Evolutionary conservation across 2,329 filamentous ascomycete genomes (phyloP).

Genomic region (Nemania sp.): DNA sequence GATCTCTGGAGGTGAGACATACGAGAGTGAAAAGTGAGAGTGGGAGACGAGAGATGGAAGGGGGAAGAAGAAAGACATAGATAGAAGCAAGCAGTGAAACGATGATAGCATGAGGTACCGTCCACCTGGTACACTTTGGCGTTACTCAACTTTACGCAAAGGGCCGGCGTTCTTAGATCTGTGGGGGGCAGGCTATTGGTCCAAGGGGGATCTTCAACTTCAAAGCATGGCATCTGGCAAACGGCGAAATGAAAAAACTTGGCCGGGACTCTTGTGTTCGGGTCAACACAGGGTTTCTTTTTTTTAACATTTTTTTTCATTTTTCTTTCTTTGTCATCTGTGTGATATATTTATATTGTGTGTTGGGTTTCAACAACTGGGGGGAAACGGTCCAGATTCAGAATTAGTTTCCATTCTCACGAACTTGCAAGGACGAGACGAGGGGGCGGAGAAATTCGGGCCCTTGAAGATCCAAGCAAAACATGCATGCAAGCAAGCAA

Average conservation of each 20-base stretch:
- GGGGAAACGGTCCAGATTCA: constrained; percentile 18
- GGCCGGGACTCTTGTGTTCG: not conserved
- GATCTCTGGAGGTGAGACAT: constrained; percentile 19
- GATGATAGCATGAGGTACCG: constrained; percentile 30
- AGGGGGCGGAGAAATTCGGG: not conserved
- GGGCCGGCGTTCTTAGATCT: constrained; percentile 36
- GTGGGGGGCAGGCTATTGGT: constrained; percentile 17
- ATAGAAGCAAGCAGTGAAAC: constrained; percentile 14
- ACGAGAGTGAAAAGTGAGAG: constrained; percentile 12
- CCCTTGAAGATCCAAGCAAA: constrained; percentile 6
- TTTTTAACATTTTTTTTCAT: constrained; percentile 12
- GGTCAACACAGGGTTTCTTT: no score
- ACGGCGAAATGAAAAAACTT: constrained; percentile 24
- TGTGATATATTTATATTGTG: constrained; percentile 21
- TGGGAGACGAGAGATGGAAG: constrained; percentile 4
- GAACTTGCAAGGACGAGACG: not conserved
- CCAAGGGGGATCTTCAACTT: constrained; percentile 13
- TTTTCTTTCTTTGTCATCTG: constrained; percentile 19
- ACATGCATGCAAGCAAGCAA: constrained; percentile 1
- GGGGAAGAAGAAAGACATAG: not conserved
- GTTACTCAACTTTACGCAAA: constrained; percentile 44
- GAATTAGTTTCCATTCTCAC: constrained; percentile 1
- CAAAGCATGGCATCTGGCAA: constrained; percentile 23
- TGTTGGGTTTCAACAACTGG: constrained; percentile 36
- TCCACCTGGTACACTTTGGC: constrained; percentile 37